phyloP scores from a whole-genome alignment of 768 basidiomycete species.

The Candolleomyces aberdarensis region DNA sequence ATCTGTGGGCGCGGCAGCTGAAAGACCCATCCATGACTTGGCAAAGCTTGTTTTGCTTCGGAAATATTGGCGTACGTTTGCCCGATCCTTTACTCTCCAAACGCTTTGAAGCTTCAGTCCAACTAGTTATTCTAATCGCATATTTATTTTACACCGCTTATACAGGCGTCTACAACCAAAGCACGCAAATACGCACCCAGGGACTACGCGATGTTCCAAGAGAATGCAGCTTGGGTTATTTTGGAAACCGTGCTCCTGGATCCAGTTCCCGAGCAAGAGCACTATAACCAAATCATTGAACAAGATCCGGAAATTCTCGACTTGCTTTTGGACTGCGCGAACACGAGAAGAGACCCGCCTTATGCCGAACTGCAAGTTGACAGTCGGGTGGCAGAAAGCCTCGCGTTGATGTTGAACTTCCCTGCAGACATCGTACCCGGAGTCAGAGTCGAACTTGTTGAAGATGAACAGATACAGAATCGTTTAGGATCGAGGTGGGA shows the following conservation, averaged over 20 bases:
- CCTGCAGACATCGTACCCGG: constrained; percentile 19
- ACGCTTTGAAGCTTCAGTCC: no score
- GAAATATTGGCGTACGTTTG: constrained; percentile 8
- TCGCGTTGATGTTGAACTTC: constrained; percentile 22
- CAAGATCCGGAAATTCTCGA: constrained; percentile 19
- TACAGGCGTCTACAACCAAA: constrained; percentile 15
- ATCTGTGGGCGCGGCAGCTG: constrained; percentile 16
- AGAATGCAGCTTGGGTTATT: constrained; percentile 19
- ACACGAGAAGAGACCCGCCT: constrained; percentile 18
- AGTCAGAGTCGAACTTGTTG: constrained; percentile 9
- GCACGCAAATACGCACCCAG: constrained; percentile 19
- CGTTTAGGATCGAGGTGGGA: neutral
- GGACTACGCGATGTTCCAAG: constrained; percentile 27
- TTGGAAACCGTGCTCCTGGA: constrained; percentile 15
- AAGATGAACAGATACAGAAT: constrained; percentile 3
- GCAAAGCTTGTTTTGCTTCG: constrained; percentile 19
- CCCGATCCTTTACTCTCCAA: neutral
- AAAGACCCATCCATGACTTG: constrained; percentile 19
- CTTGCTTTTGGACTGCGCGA: constrained; percentile 24
- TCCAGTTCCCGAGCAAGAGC: constrained; percentile 15
- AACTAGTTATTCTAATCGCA: neutral
- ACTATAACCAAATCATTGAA: constrained; percentile 12
- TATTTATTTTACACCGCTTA: neutral
- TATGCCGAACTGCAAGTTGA: constrained; percentile 23
- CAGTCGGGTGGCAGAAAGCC: constrained; percentile 19